These are phyloP conservation scores for Dothideomycetes sp. DNA, from an alignment of 2,329 filamentous ascomycete species.

Conservation along the genomic window DNA sequence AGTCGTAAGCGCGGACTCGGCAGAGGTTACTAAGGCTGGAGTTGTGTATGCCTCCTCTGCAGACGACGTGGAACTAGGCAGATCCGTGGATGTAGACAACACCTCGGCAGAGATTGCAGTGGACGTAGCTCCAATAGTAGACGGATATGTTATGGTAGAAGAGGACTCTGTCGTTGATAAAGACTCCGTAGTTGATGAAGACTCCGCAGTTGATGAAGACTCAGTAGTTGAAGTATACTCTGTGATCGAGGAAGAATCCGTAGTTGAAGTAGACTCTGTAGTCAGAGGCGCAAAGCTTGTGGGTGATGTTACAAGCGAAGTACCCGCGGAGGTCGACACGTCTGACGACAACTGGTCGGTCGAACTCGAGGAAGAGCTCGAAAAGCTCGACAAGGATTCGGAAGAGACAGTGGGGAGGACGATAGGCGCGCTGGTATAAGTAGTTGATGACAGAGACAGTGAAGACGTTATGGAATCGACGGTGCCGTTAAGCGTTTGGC, in stretches of 20 bases:
- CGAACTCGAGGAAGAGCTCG: too few relatives aligned
- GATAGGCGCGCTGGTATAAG: conserved; percentile 12
- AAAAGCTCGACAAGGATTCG: not conserved
- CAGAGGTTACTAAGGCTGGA: too few relatives aligned
- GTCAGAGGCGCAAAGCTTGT: too few relatives aligned
- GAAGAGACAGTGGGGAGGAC: conserved; percentile 1
- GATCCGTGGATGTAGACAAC: conserved; percentile 7
- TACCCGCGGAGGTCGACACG: too few relatives aligned
- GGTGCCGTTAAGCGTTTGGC: conserved; percentile 13
- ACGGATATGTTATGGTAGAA: not conserved
- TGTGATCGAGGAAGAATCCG: not conserved
- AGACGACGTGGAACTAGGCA: not conserved
- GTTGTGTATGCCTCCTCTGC: not conserved
- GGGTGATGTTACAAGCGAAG: too few relatives aligned
- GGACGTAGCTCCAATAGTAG: too few relatives aligned
- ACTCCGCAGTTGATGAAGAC: not conserved
- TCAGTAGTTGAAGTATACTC: not conserved
- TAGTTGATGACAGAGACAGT: conserved; percentile 10
- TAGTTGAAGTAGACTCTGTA: not conserved
- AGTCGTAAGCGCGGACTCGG: too few relatives aligned
- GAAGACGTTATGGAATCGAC: conserved; percentile 10
- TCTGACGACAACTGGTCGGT: too few relatives aligned
- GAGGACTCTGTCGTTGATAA: not conserved
- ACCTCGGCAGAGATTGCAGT: not conserved
- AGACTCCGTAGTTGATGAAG: not conserved